Conservation (phyloP, 495 filamentous ascomycete species). For the Daldinia decipiens region DNA sequence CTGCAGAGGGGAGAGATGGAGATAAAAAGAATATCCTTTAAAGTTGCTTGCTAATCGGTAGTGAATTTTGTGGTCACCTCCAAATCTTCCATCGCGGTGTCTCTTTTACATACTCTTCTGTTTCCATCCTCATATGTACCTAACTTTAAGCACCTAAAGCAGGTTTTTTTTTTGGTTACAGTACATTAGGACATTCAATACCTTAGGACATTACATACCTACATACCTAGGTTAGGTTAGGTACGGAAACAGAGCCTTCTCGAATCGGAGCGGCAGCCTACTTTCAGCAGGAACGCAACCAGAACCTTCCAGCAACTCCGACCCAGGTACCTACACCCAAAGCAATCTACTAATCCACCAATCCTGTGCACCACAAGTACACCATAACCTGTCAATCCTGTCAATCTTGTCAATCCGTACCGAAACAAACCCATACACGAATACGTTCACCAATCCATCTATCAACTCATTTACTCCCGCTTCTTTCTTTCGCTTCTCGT, state of each 20-base stretch:
- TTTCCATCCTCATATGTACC: constrained; percentile 11
- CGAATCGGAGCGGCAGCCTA: constrained; percentile 40
- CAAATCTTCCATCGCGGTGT: not conserved
- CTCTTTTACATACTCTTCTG: constrained; percentile 2
- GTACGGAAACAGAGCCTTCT: constrained; percentile 34
- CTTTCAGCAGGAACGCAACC: constrained; percentile 41
- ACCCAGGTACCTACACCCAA: constrained; percentile 20
- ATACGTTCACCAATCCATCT: constrained; percentile 13
- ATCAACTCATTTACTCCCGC: constrained; percentile 20
- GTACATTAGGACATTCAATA: not conserved
- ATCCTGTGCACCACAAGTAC: constrained; percentile 25
- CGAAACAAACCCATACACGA: constrained; percentile 9
- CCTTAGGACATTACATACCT: too few relatives aligned
- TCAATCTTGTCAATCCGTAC: constrained; percentile 13
- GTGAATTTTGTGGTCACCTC: constrained; percentile 11
- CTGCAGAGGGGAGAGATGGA: not conserved
- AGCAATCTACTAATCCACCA: constrained; percentile 7
- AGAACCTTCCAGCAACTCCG: constrained; percentile 46
- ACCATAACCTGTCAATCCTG: constrained; percentile 4
- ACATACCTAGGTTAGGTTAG: constrained; percentile 2
- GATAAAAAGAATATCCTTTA: constrained; percentile 14
- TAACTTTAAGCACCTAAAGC: too few relatives aligned
- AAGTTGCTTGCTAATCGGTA: constrained; percentile 31
- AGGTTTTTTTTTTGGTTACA: not conserved
- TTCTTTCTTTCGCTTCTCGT: constrained; percentile 12